A percentile compares a stretch with the other conserved stretches of the same genome.
phyloP scores from a whole-genome alignment of 1,284 basidiomycete genomes.

The Naganishia albida region DNA sequence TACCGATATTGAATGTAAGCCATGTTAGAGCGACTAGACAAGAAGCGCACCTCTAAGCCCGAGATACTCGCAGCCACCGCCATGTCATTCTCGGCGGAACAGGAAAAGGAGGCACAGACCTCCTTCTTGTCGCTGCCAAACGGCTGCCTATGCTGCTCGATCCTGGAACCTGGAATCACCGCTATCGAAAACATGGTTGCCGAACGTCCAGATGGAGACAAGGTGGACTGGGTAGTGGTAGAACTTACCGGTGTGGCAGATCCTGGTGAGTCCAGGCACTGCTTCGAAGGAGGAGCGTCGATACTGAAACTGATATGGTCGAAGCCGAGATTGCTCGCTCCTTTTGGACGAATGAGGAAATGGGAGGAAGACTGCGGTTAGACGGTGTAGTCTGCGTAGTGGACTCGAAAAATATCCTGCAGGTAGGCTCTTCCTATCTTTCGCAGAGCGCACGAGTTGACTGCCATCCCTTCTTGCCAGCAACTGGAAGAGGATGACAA shows the following conservation, averaged over 20 bases:
- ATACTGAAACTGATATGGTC: conserved; percentile 74
- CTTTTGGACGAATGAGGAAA: conserved; percentile 89
- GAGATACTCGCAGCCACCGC: conserved; percentile 18
- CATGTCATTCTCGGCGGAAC: conserved; percentile 38
- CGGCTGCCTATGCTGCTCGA: conserved; percentile 90
- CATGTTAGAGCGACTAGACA: neutral
- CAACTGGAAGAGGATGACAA: conserved; percentile 72
- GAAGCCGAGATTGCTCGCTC: conserved; percentile 61
- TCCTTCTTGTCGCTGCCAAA: conserved; percentile 81
- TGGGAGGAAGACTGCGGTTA: conserved; percentile 68
- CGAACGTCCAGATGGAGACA: conserved; percentile 56
- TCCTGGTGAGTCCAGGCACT: conserved; percentile 62
- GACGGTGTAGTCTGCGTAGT: conserved; percentile 91
- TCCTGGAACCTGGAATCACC: conserved; percentile 85
- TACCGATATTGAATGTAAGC: conserved; percentile 55
- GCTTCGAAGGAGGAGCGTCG: neutral
- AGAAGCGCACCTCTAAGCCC: neutral
- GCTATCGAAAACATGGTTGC: conserved; percentile 78
- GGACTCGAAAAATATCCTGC: conserved; percentile 77
- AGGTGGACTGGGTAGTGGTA: conserved; percentile 88
- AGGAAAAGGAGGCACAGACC: conserved; percentile 50
- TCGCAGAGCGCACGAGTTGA: neutral
- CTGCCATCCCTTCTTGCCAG: conserved; percentile 55
- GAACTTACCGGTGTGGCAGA: conserved; percentile 93
- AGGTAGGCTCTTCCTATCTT: conserved; percentile 57